Conservation (phyloP, 192 early-diverging fungal genomes). For the Podochytrium sp. region DNA sequence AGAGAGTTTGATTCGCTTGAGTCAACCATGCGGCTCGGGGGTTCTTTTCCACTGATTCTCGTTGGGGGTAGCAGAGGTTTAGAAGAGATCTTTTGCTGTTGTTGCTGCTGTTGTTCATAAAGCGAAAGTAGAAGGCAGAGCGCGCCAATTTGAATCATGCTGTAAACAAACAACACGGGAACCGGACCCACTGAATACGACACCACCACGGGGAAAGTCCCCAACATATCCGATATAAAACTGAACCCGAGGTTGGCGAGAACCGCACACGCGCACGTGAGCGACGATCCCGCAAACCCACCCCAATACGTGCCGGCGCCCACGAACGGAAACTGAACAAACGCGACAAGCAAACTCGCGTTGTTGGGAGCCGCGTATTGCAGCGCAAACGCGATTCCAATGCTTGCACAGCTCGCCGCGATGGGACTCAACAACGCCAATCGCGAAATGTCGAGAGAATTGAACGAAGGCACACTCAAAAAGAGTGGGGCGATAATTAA, state of each 20-base stretch:
- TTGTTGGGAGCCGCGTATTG: not conserved
- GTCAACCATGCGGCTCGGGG: too few relatives aligned
- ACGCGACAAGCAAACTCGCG: constrained; percentile 1
- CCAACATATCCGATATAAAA: not conserved
- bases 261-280: not conserved
- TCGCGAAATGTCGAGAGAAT: not conserved
- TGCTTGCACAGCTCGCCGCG: not conserved
- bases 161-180: not conserved
- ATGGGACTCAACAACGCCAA: not conserved
- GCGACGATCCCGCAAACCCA: not conserved
- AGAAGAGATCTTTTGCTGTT: too few relatives aligned
- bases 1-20: too few relatives aligned
- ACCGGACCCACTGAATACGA: not conserved
- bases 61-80: too few relatives aligned
- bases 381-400: not conserved
- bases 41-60: too few relatives aligned
- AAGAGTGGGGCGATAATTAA: not conserved
- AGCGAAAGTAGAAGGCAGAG: not conserved
- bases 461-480: not conserved
- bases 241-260: not conserved
- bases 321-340: constrained; percentile 9
- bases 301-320: not conserved
- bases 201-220: not conserved
- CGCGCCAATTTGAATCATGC: not conserved
- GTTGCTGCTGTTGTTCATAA: not conserved